Base-by-base conservation (phyloP, 2,329 filamentous ascomycete species). In the Thielaviopsis punctulata region DNA sequence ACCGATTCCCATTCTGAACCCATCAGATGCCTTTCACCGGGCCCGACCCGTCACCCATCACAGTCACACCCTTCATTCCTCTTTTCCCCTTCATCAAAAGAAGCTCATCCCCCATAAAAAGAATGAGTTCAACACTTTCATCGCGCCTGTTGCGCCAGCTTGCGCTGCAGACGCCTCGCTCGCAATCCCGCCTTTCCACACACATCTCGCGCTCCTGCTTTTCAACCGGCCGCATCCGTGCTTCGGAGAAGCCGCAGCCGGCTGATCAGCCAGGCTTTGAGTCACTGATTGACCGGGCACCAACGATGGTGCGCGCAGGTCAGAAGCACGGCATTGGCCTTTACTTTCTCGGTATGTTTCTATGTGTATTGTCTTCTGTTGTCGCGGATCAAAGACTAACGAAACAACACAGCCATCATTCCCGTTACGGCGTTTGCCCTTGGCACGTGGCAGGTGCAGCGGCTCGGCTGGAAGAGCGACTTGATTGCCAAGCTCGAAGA, bases 391-490 rank as follows among this genome's bases (percentile, higher is more conserved):
- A 39, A 51, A 45, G 44, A 44, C 30, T n/a, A 13, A 19, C 21
- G 12, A 27, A 5, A 10, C 25, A 5, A 27, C 10, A 45, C 59
- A 73, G 86, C 86, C 41, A 68, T 94, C 50, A 96, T 98, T 61
- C 92, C 92, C 48, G 68, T 95, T 55, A 95, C 89, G 1, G 87
- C 92, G 10, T 95, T 98, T 66, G 71, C 73, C 52, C 80, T 98
- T 15, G 92, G 92, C 25, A 86, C 86, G 57, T 98, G 92, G 92
- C 92, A 98, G 65, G 85, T 98, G 51, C 80, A 94, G 65, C 84
- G 92, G 10, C 77, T 98, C 1, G 79, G 82, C 54, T 95, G 90
- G 89, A 98, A 98, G 66, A 88, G 87, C 3, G 84, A 94, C 45
- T 73, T 98, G 12, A 81, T 98, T 56, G 87, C 90, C 55, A 86